Percentiles rank a stretch among this genome's conserved stretches.
Evolutionary conservation across 371 early-diverging fungal species (phyloP).

Genomic region (Paraphysoderma sedebokerense): DNA sequence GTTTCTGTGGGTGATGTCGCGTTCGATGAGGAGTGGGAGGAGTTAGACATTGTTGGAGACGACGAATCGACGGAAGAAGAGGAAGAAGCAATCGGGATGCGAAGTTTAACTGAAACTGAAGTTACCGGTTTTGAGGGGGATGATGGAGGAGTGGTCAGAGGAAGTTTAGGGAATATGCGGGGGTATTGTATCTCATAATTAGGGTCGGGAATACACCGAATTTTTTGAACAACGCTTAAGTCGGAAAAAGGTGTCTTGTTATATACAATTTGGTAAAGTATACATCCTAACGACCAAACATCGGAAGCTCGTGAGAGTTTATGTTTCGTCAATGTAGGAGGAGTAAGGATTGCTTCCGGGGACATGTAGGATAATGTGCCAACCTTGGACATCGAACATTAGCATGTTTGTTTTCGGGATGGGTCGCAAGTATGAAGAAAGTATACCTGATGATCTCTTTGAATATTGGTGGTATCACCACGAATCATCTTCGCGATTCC

Average conservation of each 20-base stretch:
- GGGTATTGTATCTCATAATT: constrained; percentile 38
- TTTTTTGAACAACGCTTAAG: constrained; percentile 38
- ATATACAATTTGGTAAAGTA: constrained; percentile 91
- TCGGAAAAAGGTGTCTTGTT: constrained; percentile 75
- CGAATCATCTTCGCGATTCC: constrained; percentile 93
- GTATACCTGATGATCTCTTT: constrained; percentile 61
- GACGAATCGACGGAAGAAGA: neutral
- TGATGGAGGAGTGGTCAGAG: constrained; percentile 6
- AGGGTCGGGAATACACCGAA: constrained; percentile 50
- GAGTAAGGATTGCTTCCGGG: constrained; percentile 56
- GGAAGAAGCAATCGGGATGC: neutral
- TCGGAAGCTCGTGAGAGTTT: constrained; percentile 41
- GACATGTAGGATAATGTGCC: constrained; percentile 98
- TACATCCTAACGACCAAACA: constrained; percentile 96
- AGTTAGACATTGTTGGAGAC: neutral
- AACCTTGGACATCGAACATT: constrained; percentile 12
- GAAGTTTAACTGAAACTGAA: neutral
- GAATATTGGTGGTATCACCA: constrained; percentile 89
- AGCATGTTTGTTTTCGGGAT: constrained; percentile 1
- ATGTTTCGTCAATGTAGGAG: constrained; percentile 9
- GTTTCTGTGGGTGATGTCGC: constrained; percentile 6
- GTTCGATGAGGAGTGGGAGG: constrained; percentile 4
- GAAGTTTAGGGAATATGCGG: constrained; percentile 11
- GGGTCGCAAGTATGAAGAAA: neutral
- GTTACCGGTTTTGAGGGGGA: constrained; percentile 5